phyloP scores from a whole-genome alignment of 805 yeast genomes.

The Jamesozyma jinghongensis region DNA sequence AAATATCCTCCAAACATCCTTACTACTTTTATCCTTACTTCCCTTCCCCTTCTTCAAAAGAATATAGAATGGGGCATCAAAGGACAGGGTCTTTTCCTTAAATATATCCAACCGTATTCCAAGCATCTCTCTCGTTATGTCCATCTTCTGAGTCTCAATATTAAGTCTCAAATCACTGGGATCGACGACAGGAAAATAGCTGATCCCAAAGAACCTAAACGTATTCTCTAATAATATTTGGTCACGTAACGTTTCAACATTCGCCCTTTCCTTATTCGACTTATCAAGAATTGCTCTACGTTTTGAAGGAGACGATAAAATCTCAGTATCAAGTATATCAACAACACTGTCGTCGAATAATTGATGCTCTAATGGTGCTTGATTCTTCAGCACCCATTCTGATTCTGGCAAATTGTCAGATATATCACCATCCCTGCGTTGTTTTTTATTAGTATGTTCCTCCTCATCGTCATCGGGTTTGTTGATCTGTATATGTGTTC shows the following conservation, averaged over 20 bases:
- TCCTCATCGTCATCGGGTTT: not conserved
- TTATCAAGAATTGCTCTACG: constrained; percentile 8
- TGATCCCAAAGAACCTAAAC: constrained; percentile 34
- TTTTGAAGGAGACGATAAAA: constrained; percentile 26
- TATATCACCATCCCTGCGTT: not conserved
- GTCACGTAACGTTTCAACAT: constrained; percentile 5
- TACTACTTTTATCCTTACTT: constrained; percentile 8
- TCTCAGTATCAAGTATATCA: constrained; percentile 15
- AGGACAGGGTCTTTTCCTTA: constrained; percentile 19
- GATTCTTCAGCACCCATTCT: constrained; percentile 18
- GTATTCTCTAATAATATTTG: constrained; percentile 28
- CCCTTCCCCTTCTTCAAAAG: constrained; percentile 23
- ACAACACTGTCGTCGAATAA: constrained; percentile 22
- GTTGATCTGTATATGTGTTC: not conserved
- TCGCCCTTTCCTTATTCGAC: not conserved
- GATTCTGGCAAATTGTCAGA: constrained; percentile 11
- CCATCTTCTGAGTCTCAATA: constrained; percentile 8
- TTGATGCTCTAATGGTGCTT: constrained; percentile 15
- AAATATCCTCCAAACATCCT: constrained; percentile 26
- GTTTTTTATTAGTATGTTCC: not conserved
- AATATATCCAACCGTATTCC: constrained; percentile 36
- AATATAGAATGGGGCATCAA: constrained; percentile 32
- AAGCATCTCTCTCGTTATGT: constrained; percentile 18
- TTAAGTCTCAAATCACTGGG: constrained; percentile 23
- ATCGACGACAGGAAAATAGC: constrained; percentile 33